These are phyloP conservation scores for Tricladium varicosporioides DNA, from an alignment of 2,329 filamentous ascomycete genomes.

Conservation along the genomic window DNA sequence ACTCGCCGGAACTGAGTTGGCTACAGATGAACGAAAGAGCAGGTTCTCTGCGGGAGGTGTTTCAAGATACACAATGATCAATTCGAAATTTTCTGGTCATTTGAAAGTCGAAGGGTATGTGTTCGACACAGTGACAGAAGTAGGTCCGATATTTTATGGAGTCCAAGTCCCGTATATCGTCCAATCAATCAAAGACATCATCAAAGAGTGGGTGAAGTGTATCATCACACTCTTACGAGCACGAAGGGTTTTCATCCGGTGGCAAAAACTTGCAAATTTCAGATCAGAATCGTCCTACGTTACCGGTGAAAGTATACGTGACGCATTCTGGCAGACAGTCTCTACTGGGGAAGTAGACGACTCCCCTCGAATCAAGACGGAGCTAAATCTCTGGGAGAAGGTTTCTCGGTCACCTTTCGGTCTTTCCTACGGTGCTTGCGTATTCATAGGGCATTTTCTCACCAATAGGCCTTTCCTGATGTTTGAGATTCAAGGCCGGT, in stretches of 20 bases:
- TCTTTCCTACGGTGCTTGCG: background rate
- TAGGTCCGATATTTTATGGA: conserved; percentile 5
- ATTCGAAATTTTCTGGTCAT: background rate
- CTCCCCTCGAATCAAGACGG: background rate
- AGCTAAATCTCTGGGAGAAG: conserved; percentile 5
- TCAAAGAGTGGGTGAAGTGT: conserved; percentile 1
- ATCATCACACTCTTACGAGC: conserved; percentile 1
- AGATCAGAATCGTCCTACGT: background rate
- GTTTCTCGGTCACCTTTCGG: background rate
- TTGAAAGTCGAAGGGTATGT: conserved; percentile 1
- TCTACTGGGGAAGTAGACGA: conserved; percentile 1
- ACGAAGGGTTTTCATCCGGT: background rate
- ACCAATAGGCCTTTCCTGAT: background rate
- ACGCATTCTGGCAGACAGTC: conserved; percentile 6
- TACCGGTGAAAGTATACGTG: conserved; percentile 1
- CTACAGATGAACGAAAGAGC: background rate
- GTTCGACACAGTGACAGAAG: background rate
- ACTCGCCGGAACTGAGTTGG: background rate
- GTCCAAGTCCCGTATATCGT: conserved; percentile 7
- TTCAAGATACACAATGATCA: background rate
- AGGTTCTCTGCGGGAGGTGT: background rate
- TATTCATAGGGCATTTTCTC: background rate
- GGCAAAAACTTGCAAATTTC: conserved; percentile 1
- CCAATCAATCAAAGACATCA: background rate
- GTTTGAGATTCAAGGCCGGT: conserved; percentile 5